These are phyloP conservation scores for Agapanthus africanus DNA, from an alignment of 106 monocot genomes.

Conservation along the genomic window DNA sequence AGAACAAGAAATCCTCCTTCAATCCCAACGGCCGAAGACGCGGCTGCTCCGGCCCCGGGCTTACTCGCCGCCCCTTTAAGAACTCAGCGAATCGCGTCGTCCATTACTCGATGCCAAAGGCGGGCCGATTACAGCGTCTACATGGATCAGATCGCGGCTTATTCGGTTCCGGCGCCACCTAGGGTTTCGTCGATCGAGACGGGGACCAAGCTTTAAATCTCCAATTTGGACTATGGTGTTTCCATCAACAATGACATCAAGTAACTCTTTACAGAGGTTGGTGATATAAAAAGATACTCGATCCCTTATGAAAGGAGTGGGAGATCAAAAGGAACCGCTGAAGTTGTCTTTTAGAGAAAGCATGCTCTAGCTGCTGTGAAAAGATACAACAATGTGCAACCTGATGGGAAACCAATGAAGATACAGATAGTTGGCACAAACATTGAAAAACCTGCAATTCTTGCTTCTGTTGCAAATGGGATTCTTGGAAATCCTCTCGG, in stretches of 20 bases:
- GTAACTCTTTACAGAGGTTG: slow-evolving; percentile 92
- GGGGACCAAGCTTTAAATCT: slow-evolving; percentile 83
- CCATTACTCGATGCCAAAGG: slow-evolving; percentile 15
- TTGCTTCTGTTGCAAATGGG: slow-evolving; percentile 29
- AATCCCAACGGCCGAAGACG: neutral
- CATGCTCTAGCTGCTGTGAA: slow-evolving; percentile 81
- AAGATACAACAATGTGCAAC: slow-evolving; percentile 98
- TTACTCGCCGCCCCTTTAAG: slow-evolving; percentile 11
- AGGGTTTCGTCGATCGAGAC: slow-evolving; percentile 65
- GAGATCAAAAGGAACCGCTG: slow-evolving; percentile 95
- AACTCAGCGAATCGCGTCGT: slow-evolving; percentile 10
- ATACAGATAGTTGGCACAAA: slow-evolving; percentile 87
- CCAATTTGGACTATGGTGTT: slow-evolving; percentile 72
- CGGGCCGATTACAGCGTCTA: slow-evolving; percentile 41
- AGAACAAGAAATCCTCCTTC: slow-evolving; percentile 20
- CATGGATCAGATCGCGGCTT: slow-evolving; percentile 23
- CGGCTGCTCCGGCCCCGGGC: slow-evolving; percentile 9
- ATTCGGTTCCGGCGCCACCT: slow-evolving; percentile 11
- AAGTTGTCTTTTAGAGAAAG: slow-evolving; percentile 83
- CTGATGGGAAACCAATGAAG: slow-evolving; percentile 98
- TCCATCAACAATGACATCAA: slow-evolving; percentile 91
- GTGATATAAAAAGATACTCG: slow-evolving; percentile 68
- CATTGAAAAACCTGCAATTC: slow-evolving; percentile 36
- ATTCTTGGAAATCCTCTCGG: slow-evolving; percentile 35
- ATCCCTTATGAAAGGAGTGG: slow-evolving; percentile 88